Conservation (phyloP, 1,284 basidiomycete genomes). For the Rhizoctonia solani region DNA sequence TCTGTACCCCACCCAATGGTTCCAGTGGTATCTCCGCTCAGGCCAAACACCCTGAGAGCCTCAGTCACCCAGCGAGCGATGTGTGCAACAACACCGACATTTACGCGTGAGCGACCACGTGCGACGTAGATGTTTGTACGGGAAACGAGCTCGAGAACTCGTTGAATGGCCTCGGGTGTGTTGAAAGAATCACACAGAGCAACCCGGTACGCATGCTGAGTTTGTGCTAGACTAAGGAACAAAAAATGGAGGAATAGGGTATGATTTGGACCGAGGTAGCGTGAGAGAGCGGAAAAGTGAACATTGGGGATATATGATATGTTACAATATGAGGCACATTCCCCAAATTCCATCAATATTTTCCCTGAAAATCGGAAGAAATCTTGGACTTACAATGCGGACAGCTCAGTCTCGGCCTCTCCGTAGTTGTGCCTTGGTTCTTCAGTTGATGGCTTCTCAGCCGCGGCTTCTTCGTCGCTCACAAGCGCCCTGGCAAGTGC, state of each 20-base stretch:
- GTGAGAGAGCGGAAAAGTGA: neutral
- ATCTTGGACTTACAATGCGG: conserved; percentile 15
- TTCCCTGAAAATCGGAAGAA: neutral
- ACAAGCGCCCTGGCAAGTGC: conserved; percentile 24
- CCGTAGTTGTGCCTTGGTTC: conserved; percentile 60
- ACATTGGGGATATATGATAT: too few species aligned
- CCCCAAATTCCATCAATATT: neutral
- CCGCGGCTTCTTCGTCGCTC: conserved; percentile 22
- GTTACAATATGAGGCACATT: too few species aligned
- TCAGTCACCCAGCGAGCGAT: conserved; percentile 84
- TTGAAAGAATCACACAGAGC: conserved; percentile 98
- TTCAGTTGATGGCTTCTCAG: conserved; percentile 51
- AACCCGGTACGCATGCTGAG: conserved; percentile 80
- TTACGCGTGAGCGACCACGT: conserved; percentile 41
- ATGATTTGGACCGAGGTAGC: conserved; percentile 36
- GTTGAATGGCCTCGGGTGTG: conserved; percentile 81
- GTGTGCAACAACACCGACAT: conserved; percentile 67
- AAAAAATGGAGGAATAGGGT: conserved; percentile 30
- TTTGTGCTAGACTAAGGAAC: conserved; percentile 64
- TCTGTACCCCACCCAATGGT: conserved; percentile 53
- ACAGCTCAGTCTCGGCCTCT: conserved; percentile 53
- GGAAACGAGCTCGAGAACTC: conserved; percentile 84
- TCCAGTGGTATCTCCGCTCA: conserved; percentile 70
- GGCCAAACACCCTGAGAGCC: conserved; percentile 94
- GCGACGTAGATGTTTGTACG: conserved; percentile 86